These are phyloP conservation scores for Clarireedia sp. DNA, from an alignment of 2,329 filamentous ascomycete species.

Conservation along the genomic window DNA sequence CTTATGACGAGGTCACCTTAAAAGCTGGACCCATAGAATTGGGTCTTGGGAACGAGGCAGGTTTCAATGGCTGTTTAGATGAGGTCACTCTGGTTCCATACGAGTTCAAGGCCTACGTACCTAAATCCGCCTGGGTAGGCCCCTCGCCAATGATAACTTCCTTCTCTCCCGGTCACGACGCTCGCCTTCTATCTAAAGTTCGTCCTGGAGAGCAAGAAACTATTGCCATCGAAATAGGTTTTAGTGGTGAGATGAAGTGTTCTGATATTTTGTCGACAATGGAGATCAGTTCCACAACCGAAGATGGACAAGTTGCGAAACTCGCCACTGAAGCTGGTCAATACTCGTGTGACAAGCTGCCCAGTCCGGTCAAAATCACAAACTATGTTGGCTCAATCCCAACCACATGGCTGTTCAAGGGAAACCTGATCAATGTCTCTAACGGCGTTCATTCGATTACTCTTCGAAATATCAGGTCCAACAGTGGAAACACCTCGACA, in stretches of 20 bases:
- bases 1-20: conserved; percentile 49
- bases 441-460: conserved; percentile 54
- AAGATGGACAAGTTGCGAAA: conserved; percentile 35
- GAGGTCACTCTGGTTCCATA: conserved; percentile 44
- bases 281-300: conserved; percentile 44
- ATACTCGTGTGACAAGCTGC: conserved; percentile 33
- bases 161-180: conserved; percentile 53
- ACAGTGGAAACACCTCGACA: conserved; percentile 37
- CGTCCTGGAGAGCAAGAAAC: conserved; percentile 34
- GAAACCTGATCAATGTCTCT: conserved; percentile 45
- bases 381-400: conserved; percentile 44
- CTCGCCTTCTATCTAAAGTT: conserved; percentile 43
- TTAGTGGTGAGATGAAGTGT: conserved; percentile 55
- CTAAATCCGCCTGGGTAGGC: conserved; percentile 39
- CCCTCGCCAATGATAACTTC: conserved; percentile 49
- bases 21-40: conserved; percentile 37
- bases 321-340: conserved; percentile 37
- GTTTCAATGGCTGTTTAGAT: conserved; percentile 50
- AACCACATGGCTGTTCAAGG: conserved; percentile 45
- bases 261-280: conserved; percentile 43
- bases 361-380: conserved; percentile 31
- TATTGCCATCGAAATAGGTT: conserved; percentile 46
- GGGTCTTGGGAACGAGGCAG: conserved; percentile 38
- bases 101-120: conserved; percentile 51
- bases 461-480: conserved; percentile 42